These are phyloP conservation scores for Citrullus mucosospermus DNA, from an alignment of 306 rosid species.

Conservation along the genomic window DNA sequence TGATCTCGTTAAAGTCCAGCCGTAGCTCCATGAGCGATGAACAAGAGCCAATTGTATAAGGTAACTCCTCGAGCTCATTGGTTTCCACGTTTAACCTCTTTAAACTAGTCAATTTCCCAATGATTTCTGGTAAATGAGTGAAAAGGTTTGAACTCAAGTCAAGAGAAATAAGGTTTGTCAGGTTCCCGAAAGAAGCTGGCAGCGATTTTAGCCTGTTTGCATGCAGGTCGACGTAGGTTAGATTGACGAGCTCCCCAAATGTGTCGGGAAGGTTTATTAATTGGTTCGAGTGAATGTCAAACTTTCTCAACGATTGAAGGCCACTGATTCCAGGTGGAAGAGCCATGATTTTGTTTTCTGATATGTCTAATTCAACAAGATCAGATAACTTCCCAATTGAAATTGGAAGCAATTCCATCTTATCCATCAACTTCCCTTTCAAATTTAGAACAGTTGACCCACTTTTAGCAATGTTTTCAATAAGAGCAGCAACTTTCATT, in stretches of 20 bases:
- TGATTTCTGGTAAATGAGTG: slow-evolving; percentile 43
- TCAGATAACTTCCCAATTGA: slow-evolving; percentile 72
- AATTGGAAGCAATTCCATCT: slow-evolving; percentile 74
- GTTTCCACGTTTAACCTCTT: slow-evolving; percentile 51
- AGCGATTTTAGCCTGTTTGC: slow-evolving; percentile 66
- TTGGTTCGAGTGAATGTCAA: slow-evolving; percentile 81
- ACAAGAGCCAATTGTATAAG: slow-evolving; percentile 68
- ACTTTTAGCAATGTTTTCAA: slow-evolving; percentile 52
- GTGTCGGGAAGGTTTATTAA: slow-evolving; percentile 71
- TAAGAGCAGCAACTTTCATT: slow-evolving; percentile 74
- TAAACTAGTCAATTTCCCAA: slow-evolving; percentile 55
- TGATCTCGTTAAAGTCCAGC: slow-evolving; percentile 70
- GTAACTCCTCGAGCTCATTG: slow-evolving; percentile 70
- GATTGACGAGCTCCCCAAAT: slow-evolving; percentile 65
- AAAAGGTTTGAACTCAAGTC: slow-evolving; percentile 68
- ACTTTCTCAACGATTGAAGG: slow-evolving; percentile 63
- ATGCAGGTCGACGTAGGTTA: slow-evolving; percentile 61
- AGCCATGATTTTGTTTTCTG: slow-evolving; percentile 79
- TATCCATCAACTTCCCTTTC: slow-evolving; percentile 64
- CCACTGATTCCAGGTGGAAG: slow-evolving; percentile 58
- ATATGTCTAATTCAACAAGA: slow-evolving; percentile 51
- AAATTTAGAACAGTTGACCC: slow-evolving; percentile 52
- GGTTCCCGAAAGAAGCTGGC: slow-evolving; percentile 54
- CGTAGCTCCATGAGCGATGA: slow-evolving; percentile 42
- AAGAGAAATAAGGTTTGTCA: slow-evolving; percentile 51